Percentiles rank a stretch among this genome's conserved stretches.
Evolutionary conservation across 352 stramenopile species (phyloP).

Genomic region (Peronospora belbahrii): DNA sequence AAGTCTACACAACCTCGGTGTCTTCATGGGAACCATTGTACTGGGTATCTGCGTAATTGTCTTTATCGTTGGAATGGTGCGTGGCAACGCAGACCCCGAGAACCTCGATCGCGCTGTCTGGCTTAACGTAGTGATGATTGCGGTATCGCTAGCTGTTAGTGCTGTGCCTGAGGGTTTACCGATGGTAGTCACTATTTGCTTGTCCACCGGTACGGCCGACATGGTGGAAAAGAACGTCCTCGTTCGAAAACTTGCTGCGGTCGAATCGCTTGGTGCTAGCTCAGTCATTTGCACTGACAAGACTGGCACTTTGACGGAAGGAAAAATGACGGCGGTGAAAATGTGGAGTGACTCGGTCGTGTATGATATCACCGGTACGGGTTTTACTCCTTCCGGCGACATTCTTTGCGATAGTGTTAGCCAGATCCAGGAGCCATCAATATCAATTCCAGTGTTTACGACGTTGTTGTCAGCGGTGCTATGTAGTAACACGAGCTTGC

Average conservation of each 20-base stretch:
- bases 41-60: slow-evolving; percentile 89
- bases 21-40: slow-evolving; percentile 85
- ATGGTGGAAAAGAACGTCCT: slow-evolving; percentile 83
- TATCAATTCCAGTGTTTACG: slow-evolving; percentile 32
- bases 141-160: slow-evolving; percentile 80
- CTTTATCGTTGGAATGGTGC: slow-evolving; percentile 84
- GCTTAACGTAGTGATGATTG: slow-evolving; percentile 93
- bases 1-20: slow-evolving; percentile 90
- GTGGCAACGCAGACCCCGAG: slow-evolving; percentile 51
- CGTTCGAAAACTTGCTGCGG: slow-evolving; percentile 74
- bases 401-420: slow-evolving; percentile 40
- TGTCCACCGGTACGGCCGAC: slow-evolving; percentile 57
- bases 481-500: slow-evolving; percentile 65
- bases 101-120: slow-evolving; percentile 78
- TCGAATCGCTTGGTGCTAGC: slow-evolving; percentile 82
- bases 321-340: slow-evolving; percentile 75
- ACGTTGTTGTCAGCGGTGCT: slow-evolving; percentile 49
- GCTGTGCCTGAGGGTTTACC: slow-evolving; percentile 69
- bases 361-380: slow-evolving; percentile 47
- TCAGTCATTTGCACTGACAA: slow-evolving; percentile 92
- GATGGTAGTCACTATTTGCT: slow-evolving; percentile 71
- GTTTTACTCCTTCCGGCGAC: slow-evolving; percentile 45
- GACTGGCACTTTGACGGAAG: slow-evolving; percentile 89
- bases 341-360: slow-evolving; percentile 55
- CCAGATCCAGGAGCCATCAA: slow-evolving; percentile 32